Conservation (phyloP, 768 basidiomycete genomes). For the Tricholoma sp. region DNA sequence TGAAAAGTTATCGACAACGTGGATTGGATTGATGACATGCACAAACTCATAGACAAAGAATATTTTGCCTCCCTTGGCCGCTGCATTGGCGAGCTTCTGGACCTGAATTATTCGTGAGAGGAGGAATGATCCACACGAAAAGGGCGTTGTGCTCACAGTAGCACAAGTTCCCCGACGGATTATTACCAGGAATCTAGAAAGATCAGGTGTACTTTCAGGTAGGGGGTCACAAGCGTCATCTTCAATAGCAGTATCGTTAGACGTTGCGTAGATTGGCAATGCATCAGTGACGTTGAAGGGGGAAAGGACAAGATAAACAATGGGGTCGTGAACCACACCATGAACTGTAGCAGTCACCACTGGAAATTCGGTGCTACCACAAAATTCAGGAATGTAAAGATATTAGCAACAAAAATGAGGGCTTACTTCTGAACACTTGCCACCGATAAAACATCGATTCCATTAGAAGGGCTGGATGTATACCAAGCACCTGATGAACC, state of each 20-base stretch:
- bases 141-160: constrained; percentile 31
- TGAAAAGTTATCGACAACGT: not conserved
- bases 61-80: not conserved
- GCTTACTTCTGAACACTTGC: constrained; percentile 50
- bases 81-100: constrained; percentile 31
- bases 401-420: not conserved
- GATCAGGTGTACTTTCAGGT: constrained; percentile 47
- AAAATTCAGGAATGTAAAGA: not conserved
- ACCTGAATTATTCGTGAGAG: not conserved
- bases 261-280: constrained; percentile 54
- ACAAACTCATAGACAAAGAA: not conserved
- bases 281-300: constrained; percentile 42
- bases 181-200: constrained; percentile 48
- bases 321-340: constrained; percentile 41
- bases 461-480: constrained; percentile 48
- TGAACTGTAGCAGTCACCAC: constrained; percentile 50
- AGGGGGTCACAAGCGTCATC: constrained; percentile 59
- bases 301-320: constrained; percentile 49
- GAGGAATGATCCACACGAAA: not conserved
- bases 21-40: not conserved
- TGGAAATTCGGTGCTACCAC: constrained; percentile 44
- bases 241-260: constrained; percentile 44
- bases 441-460: constrained; percentile 50
- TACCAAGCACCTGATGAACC: too few species aligned
- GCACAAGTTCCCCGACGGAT: constrained; percentile 57